These are phyloP conservation scores for Nidularia pulvinata DNA, from an alignment of 768 basidiomycete species.

Conservation along the genomic window DNA sequence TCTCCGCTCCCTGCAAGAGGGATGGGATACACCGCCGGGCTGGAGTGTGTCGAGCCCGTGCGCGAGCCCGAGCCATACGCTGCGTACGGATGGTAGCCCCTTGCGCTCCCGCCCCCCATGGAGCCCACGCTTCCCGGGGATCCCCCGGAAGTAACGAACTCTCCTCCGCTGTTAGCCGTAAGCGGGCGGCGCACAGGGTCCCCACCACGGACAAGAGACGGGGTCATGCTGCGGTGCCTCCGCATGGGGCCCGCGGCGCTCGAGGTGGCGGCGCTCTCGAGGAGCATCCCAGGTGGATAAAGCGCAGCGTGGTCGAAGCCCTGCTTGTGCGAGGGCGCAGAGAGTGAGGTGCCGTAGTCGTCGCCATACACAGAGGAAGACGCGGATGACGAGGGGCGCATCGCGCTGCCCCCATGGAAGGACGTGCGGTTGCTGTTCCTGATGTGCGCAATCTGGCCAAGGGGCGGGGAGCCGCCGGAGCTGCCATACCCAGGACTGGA, in stretches of 20 bases:
- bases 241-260: slow-evolving; percentile 59
- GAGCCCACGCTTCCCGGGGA: slow-evolving; percentile 27
- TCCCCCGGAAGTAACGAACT: slow-evolving; percentile 23
- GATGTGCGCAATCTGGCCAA: slow-evolving; percentile 1
- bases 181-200: slow-evolving; percentile 48
- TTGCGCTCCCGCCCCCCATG: slow-evolving; percentile 22
- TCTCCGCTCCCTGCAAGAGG: slow-evolving; percentile 33
- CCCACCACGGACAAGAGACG: slow-evolving; percentile 53
- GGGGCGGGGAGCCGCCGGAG: slow-evolving; percentile 36
- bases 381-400: slow-evolving; percentile 18
- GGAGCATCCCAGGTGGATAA: slow-evolving; percentile 43
- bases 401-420: slow-evolving; percentile 9
- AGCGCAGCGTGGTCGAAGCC: slow-evolving; percentile 59
- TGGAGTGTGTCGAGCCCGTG: slow-evolving; percentile 40
- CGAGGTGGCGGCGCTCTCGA: slow-evolving; percentile 15
- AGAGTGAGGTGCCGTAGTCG: slow-evolving; percentile 48
- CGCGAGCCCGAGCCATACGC: slow-evolving; percentile 34
- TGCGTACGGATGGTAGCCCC: slow-evolving; percentile 62
- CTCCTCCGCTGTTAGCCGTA: slow-evolving; percentile 40
- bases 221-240: slow-evolving; percentile 79
- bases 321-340: slow-evolving; percentile 71
- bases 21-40: slow-evolving; percentile 39
- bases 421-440: not conserved
- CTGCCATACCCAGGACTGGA: slow-evolving; percentile 39
- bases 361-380: slow-evolving; percentile 28